phyloP scores from a whole-genome alignment of 345 rosid species.

The Melaleuca quinquenervia region DNA sequence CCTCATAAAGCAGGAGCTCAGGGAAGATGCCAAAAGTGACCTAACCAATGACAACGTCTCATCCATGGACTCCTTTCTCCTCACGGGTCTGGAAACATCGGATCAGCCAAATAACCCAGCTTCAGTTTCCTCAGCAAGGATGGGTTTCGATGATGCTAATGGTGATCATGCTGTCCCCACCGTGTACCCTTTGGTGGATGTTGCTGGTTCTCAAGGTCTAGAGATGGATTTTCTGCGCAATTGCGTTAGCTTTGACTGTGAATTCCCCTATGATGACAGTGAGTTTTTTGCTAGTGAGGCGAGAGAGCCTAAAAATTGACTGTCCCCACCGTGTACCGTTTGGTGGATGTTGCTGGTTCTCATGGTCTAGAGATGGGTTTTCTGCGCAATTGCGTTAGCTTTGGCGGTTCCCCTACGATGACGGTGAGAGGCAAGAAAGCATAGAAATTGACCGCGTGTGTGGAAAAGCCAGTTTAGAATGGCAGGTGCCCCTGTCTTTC shows the following conservation, averaged over 20 bases:
- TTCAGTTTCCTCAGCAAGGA: not conserved
- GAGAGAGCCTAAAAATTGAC: too few relatives aligned
- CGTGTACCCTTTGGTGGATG: not conserved
- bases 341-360: not conserved
- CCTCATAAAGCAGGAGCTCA: not conserved
- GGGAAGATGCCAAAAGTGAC: slow-evolving; percentile 2
- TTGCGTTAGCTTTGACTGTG: not conserved
- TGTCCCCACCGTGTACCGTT: too few relatives aligned
- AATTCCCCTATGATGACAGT: not conserved
- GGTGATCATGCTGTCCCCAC: not conserved
- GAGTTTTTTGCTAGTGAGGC: not conserved
- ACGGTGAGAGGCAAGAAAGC: not conserved
- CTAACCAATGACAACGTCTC: not conserved
- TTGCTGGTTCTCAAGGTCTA: not conserved
- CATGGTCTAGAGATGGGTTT: not conserved
- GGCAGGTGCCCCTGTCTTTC: not conserved
- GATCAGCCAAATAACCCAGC: not conserved
- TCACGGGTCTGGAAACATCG: not conserved
- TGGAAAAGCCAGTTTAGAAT: not conserved
- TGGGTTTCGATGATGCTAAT: not conserved
- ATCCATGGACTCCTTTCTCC: not conserved
- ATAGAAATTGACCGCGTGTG: not conserved
- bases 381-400: not conserved
- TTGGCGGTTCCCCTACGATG: not conserved
- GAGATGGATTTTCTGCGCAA: not conserved